These are phyloP conservation scores for Podaxis sp. DNA, from an alignment of 768 basidiomycete species.

Conservation along the genomic window DNA sequence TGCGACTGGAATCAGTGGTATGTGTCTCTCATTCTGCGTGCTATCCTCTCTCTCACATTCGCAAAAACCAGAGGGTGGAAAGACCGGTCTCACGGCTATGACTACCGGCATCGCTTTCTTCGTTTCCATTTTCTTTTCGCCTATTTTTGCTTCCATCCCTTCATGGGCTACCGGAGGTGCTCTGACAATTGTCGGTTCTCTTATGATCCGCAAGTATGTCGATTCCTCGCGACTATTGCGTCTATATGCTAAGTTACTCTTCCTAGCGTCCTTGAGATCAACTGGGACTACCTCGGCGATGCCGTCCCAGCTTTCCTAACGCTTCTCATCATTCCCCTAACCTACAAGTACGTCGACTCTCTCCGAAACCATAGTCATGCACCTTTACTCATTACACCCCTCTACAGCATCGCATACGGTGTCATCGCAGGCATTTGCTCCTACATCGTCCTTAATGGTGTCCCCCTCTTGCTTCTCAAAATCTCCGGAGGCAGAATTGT, in stretches of 20 bases:
- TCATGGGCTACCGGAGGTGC: constrained; percentile 88
- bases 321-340: constrained; percentile 73
- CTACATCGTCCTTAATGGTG: constrained; percentile 72
- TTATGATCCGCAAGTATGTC: constrained; percentile 84
- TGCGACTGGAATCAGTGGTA: constrained; percentile 76
- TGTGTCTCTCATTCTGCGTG: constrained; percentile 17
- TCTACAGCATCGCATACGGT: constrained; percentile 77
- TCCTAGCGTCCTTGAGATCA: constrained; percentile 72
- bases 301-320: constrained; percentile 86
- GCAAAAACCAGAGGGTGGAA: constrained; percentile 66
- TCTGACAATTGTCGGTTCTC: constrained; percentile 79
- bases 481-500: constrained; percentile 55
- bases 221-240: not conserved
- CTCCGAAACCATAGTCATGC: not conserved
- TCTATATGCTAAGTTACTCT: constrained; percentile 3
- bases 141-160: constrained; percentile 86
- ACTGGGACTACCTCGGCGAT: constrained; percentile 88
- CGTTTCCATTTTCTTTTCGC: constrained; percentile 83
- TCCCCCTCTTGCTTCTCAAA: constrained; percentile 57
- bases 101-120: constrained; percentile 75
- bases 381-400: not conserved
- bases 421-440: constrained; percentile 77
- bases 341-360: constrained; percentile 55
- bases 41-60: not conserved
- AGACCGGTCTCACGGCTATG: constrained; percentile 81